Evolutionary conservation across 139 green algal species (phyloP), one percentile per base, ranked within the genome.

Genomic region (Micractinium conductrix): DNA sequence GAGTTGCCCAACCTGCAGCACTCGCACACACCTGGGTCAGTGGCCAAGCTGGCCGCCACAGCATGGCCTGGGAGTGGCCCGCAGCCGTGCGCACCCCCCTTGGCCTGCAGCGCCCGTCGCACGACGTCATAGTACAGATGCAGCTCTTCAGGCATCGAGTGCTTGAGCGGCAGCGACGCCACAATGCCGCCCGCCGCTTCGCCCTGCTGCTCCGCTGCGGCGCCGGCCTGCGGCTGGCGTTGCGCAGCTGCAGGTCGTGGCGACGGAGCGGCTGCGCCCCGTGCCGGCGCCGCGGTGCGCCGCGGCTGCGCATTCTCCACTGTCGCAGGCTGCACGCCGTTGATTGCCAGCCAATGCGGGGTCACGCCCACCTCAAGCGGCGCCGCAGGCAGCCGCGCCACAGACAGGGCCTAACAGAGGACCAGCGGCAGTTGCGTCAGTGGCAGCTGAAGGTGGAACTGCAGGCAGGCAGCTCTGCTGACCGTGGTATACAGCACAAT

Each of bases 61-160:
- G 72, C 72, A 28, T 44, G 44, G 6, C 30, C 14, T 7, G n/a
- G 17, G 22, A n/a, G 72, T 24, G 72, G 6, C 28, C 72, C 14
- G 6, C 33, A 21, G 33, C 19, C 65, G 2, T 2, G 33, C 1
- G 7, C 14, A 19, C 22, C 44, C 37, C 17, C 16, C 38, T 74
- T 79, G 5, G n/a, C 26, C 72, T 65, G 72, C 1, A 79, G 72
- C 44, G 72, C 35, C 1, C 33, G 72, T n/a, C 72, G 44, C 45
- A 79, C 44, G 16, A 79, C 33, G 33, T 63, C 44, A 60, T 65
- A 79, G 33, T 79, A 79, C 44, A 79, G 72, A 44, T 79, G 72
- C 44, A 79, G 72, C 72, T 79, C 72, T 14, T 63, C 44, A 21
- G 72, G 33, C 72, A 79, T 50, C 30, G 72, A 79, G n/a, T 79